Conservation (phyloP, 2,329 filamentous ascomycete species). For the Calcarisporium arbuscula region DNA sequence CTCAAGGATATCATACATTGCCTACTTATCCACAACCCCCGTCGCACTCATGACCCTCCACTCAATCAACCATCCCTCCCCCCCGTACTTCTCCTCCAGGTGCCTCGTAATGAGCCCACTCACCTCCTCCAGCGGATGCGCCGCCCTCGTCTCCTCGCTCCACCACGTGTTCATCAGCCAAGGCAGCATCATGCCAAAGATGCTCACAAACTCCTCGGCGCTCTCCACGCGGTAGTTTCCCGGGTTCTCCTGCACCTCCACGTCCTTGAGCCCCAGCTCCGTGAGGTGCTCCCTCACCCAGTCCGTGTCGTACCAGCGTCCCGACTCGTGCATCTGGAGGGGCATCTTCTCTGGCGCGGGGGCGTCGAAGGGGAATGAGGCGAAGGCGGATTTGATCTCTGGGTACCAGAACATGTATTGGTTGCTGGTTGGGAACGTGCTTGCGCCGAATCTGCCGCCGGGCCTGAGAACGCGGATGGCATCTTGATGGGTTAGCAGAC, state of each 20-base stretch:
- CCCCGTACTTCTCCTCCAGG: conserved; percentile 32
- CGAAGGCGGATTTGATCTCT: conserved; percentile 32
- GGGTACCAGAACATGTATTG: conserved; percentile 26
- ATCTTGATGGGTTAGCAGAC: conserved; percentile 19
- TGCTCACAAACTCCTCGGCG: conserved; percentile 27
- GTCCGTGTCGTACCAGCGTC: conserved; percentile 31
- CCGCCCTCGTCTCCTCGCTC: conserved; percentile 30
- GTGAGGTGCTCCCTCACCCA: conserved; percentile 31
- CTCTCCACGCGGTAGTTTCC: conserved; percentile 23
- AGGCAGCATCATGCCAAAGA: conserved; percentile 31
- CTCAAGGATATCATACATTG: no score
- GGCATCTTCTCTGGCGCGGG: conserved; percentile 26
- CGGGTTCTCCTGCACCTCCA: conserved; percentile 25
- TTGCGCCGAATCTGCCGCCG: conserved; percentile 30
- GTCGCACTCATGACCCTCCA: conserved; percentile 19
- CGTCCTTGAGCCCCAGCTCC: conserved; percentile 29
- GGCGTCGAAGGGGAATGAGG: conserved; percentile 32
- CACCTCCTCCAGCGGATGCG: conserved; percentile 30
- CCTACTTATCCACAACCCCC: conserved; percentile 16
- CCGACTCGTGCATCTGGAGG: conserved; percentile 33
- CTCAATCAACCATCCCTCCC: conserved; percentile 18
- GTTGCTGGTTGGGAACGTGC: conserved; percentile 28
- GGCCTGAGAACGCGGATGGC: conserved; percentile 31
- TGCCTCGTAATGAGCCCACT: conserved; percentile 26
- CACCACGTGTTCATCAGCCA: conserved; percentile 31